Conservation (phyloP, 495 filamentous ascomycete genomes). For the Aspergillus affinis region DNA sequence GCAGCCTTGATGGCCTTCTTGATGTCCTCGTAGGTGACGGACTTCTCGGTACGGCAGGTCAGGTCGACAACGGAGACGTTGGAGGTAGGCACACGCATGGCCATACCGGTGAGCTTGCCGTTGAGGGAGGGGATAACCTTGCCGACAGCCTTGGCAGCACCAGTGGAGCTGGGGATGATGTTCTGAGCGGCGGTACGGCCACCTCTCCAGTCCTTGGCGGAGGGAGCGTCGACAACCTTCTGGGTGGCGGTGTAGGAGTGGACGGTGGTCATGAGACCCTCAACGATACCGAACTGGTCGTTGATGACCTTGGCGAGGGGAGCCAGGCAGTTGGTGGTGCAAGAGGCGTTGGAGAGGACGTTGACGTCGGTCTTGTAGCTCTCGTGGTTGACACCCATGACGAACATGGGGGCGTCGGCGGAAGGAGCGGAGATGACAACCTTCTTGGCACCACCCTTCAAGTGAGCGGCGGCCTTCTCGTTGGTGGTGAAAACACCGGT, state of each 20-base stretch:
- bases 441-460: constrained; percentile 99
- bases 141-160: constrained; percentile 99
- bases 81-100: constrained; percentile 97
- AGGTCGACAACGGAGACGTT: constrained; percentile 99
- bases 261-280: constrained; percentile 99
- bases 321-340: constrained; percentile 99
- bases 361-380: constrained; percentile 83
- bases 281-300: constrained; percentile 95
- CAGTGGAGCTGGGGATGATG: constrained; percentile 99
- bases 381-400: constrained; percentile 98
- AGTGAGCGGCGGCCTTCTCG: constrained; percentile 91
- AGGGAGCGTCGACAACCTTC: constrained; percentile 98
- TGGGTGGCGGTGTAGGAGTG: constrained; percentile 99
- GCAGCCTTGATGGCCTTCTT: constrained; percentile 90
- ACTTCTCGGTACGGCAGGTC: constrained; percentile 90
- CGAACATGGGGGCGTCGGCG: constrained; percentile 99
- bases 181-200: constrained; percentile 98
- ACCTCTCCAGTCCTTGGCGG: constrained; percentile 98
- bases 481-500: constrained; percentile 99
- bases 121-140: constrained; percentile 98
- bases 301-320: constrained; percentile 98
- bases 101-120: constrained; percentile 99
- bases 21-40: constrained; percentile 87
- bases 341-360: constrained; percentile 98
- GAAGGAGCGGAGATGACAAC: constrained; percentile 99